Base-by-base conservation (phyloP, 176 grass and related monocot species). In the Lolium perenne region DNA sequence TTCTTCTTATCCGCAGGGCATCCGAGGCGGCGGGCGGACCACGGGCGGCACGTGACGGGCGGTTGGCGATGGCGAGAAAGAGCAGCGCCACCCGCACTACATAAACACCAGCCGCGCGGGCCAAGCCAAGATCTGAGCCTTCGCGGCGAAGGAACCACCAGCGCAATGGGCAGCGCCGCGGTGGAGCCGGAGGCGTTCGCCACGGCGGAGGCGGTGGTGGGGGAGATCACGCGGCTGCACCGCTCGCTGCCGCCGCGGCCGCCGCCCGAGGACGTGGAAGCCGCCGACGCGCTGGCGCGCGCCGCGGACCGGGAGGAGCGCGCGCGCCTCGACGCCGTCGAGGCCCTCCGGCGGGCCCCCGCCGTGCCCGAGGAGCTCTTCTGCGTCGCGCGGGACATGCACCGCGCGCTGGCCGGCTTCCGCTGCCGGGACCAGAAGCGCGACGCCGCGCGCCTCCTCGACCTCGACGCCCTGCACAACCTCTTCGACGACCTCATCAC, bases 331-430 rank as follows among this genome's bases (percentile, higher is more conserved):
- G 97, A 98, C 55, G 82, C 88, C 85, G 72, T 96, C n/a, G 61
- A 60, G 61, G 83, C 83, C 29, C 92, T 92, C 49, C 86, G 84
- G 21, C 85, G 90, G 75, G 81, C 87, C 7, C 70, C 90, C 18
- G 83, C 83, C 53, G 85, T 99, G 46, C 94, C 97, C 20, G 94
- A 97, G 46, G 97, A 97, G 82, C 97, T 99, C 73, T 97, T 99
- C 94, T 94, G 82, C 84, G 73, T 97, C 65, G 78, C 93, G 23
- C 90, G 90, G 79, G 97, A 99, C 89, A 99, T 99, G 94, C 97
- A 97, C 81, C 91, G 93, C 85, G 92, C 84, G 86, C 86, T 93
- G 45, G 90, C 91, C 4, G 51, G 47, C 55, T 96, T 91, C 87
- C 85, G 90, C 55, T 91, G 94, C 92, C 88, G 90, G 53, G 97